Conservation (phyloP, 768 basidiomycete genomes). For the Suillus subalutaceus region DNA sequence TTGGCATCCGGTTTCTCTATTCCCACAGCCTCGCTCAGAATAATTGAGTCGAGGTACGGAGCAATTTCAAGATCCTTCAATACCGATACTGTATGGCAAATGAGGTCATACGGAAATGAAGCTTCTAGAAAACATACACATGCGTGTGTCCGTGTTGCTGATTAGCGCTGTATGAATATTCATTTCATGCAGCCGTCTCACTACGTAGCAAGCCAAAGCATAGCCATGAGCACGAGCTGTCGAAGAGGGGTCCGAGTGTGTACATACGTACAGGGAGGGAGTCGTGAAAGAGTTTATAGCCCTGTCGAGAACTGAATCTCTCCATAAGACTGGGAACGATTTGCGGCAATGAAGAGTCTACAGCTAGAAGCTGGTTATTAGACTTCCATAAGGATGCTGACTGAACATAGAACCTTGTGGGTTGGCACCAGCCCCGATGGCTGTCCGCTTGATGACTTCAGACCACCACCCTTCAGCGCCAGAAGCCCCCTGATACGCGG, state of each 20-base stretch:
- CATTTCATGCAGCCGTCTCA: constrained; percentile 47
- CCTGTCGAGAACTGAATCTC: constrained; percentile 71
- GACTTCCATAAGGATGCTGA: constrained; percentile 14
- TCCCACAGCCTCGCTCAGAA: constrained; percentile 73
- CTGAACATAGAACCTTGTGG: constrained; percentile 43
- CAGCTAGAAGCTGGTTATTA: constrained; percentile 40
- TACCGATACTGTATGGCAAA: constrained; percentile 40
- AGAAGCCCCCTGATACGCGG: constrained; percentile 49
- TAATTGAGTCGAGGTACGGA: constrained; percentile 48
- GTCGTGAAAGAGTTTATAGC: constrained; percentile 66
- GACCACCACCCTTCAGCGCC: constrained; percentile 71
- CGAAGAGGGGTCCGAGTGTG: not conserved
- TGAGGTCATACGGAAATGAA: constrained; percentile 11
- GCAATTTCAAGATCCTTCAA: constrained; percentile 65
- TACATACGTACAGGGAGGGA: constrained; percentile 47
- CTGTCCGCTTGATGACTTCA: constrained; percentile 76
- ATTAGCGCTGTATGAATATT: constrained; percentile 59
- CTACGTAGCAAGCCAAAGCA: constrained; percentile 30
- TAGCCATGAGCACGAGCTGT: constrained; percentile 15
- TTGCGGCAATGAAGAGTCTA: constrained; percentile 52
- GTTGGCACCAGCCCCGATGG: constrained; percentile 74
- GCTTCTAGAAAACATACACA: constrained; percentile 50
- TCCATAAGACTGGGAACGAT: constrained; percentile 66
- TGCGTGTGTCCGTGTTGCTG: constrained; percentile 74
- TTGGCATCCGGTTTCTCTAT: constrained; percentile 67